Conservation (phyloP, 768 basidiomycete species). For the Boletus coccyginus region DNA sequence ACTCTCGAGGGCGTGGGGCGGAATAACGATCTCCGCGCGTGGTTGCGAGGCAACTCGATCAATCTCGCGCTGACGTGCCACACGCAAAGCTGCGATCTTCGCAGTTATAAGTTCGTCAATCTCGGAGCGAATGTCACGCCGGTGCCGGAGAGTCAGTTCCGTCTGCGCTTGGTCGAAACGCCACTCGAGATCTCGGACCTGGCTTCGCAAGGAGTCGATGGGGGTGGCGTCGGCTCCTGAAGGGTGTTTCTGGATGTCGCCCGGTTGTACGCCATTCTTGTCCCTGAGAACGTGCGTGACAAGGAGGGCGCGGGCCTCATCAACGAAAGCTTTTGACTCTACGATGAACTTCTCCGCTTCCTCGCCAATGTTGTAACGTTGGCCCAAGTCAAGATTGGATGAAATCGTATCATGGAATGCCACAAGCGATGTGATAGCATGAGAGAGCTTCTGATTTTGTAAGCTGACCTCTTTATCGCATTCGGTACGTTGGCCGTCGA, state of each 20-base stretch:
- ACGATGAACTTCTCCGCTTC: conserved; percentile 20
- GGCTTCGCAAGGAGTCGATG: conserved; percentile 14
- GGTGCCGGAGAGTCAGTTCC: conserved; percentile 28
- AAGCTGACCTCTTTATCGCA: conserved; percentile 24
- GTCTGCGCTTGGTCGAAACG: conserved; percentile 31
- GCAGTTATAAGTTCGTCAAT: conserved; percentile 17
- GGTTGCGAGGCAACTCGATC: conserved; percentile 14
- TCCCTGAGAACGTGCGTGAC: conserved; percentile 18
- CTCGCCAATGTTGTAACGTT: conserved; percentile 25
- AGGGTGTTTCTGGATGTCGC: neutral
- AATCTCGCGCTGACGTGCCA: conserved; percentile 20
- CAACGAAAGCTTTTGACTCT: conserved; percentile 26
- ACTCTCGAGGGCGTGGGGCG: conserved; percentile 9
- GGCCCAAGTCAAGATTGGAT: conserved; percentile 26
- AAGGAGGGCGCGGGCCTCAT: conserved; percentile 25
- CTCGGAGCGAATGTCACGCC: conserved; percentile 14
- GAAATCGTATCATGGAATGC: conserved; percentile 19
- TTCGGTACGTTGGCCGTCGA: conserved; percentile 27
- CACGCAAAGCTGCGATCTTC: conserved; percentile 20
- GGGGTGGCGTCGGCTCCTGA: neutral
- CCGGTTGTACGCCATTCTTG: conserved; percentile 6
- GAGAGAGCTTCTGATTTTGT: conserved; percentile 25
- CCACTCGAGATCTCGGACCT: conserved; percentile 24
- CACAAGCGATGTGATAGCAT: conserved; percentile 23
- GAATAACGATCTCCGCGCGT: conserved; percentile 21